Evolutionary conservation across 306 rosid genomes (phyloP).

Genomic region (Cicer judaicum): DNA sequence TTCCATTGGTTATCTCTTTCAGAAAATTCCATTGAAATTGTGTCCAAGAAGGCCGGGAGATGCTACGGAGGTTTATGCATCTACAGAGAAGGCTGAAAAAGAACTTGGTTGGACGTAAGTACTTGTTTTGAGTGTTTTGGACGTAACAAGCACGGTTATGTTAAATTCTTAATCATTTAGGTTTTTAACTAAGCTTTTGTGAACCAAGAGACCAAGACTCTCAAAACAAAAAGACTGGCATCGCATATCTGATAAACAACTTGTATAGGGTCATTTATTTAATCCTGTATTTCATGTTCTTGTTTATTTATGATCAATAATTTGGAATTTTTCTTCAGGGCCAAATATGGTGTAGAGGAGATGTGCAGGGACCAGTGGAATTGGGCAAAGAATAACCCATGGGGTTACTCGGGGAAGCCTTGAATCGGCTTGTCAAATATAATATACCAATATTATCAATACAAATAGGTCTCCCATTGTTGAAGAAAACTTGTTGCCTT

Average conservation of each 20-base stretch:
- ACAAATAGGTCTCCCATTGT: slow-evolving; percentile 19
- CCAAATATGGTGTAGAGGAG: slow-evolving; percentile 66
- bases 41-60: slow-evolving; percentile 91
- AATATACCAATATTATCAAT: background rate
- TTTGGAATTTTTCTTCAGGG: slow-evolving; percentile 44
- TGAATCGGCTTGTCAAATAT: slow-evolving; percentile 39
- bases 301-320: slow-evolving; percentile 4
- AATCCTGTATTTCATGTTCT: background rate
- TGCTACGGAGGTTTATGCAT: slow-evolving; percentile 91
- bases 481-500: slow-evolving; percentile 13
- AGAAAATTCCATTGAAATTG: slow-evolving; percentile 81
- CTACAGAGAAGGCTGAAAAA: slow-evolving; percentile 77
- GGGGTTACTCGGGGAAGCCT: slow-evolving; percentile 66
- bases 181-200: slow-evolving; percentile 24
- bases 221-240: slow-evolving; percentile 21
- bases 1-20: slow-evolving; percentile 26
- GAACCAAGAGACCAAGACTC: slow-evolving; percentile 3
- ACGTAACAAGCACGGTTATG: slow-evolving; percentile 11
- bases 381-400: slow-evolving; percentile 91
- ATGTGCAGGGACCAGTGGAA: slow-evolving; percentile 99
- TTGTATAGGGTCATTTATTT: background rate
- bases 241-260: slow-evolving; percentile 32
- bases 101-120: slow-evolving; percentile 96
- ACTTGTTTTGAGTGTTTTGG: slow-evolving; percentile 14
- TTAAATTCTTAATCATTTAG: background rate